Conservation (phyloP, 2,329 filamentous ascomycete species). For the Fusarium nurragi region DNA sequence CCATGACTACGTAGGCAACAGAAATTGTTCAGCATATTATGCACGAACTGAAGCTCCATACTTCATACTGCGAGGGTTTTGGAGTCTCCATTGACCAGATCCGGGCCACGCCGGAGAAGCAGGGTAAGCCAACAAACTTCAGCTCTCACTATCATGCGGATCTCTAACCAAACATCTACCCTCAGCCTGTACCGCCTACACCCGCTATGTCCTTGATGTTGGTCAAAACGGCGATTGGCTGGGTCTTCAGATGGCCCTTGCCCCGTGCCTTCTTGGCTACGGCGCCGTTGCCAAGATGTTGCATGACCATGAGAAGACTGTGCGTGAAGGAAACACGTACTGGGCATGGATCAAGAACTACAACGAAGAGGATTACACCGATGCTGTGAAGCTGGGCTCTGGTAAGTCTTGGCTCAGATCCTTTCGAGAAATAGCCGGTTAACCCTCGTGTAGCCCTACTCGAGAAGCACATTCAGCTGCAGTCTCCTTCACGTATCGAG, state of each 20-base stretch:
- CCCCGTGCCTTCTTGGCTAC: slow-evolving; percentile 92
- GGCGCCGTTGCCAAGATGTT: slow-evolving; percentile 79
- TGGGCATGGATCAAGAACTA: slow-evolving; percentile 95
- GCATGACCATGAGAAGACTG: slow-evolving; percentile 68
- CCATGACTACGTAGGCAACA: slow-evolving; percentile 45
- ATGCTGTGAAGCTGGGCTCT: slow-evolving; percentile 75
- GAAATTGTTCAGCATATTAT: slow-evolving; percentile 79
- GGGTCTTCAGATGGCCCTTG: slow-evolving; percentile 82
- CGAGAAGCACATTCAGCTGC: slow-evolving; percentile 76
- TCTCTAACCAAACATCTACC: neutral
- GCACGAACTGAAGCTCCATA: slow-evolving; percentile 81
- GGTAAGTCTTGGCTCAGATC: slow-evolving; percentile 58
- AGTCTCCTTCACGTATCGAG: slow-evolving; percentile 80
- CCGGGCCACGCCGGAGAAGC: slow-evolving; percentile 75
- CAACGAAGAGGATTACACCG: slow-evolving; percentile 78
- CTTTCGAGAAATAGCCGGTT: neutral
- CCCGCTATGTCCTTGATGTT: slow-evolving; percentile 86
- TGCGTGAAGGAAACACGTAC: slow-evolving; percentile 75
- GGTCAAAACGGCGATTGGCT: slow-evolving; percentile 90
- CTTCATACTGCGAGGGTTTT: slow-evolving; percentile 83
- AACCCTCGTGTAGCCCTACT: slow-evolving; percentile 67
- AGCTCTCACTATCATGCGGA: neutral
- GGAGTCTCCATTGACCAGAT: slow-evolving; percentile 80
- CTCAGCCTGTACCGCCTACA: slow-evolving; percentile 81
- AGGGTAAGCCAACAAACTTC: slow-evolving; percentile 60